Evolutionary conservation across 352 stramenopile species (phyloP).

Genomic region (Phytophthora agathidicida): DNA sequence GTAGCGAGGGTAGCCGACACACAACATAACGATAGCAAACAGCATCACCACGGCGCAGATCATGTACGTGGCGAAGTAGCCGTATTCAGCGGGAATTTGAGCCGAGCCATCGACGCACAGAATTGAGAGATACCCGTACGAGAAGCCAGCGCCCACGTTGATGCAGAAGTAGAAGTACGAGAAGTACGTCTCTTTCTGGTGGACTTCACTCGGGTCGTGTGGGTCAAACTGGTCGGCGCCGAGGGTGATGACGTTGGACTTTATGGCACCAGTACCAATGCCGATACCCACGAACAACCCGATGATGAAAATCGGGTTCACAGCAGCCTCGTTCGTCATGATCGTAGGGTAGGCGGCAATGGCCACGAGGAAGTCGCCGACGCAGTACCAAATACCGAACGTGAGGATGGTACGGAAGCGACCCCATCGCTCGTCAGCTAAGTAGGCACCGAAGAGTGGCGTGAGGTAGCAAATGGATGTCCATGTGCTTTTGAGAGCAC

Average conservation of each 20-base stretch:
- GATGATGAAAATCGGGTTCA: constrained; percentile 61
- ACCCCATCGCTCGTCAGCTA: constrained; percentile 67
- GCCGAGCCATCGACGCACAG: constrained; percentile 77
- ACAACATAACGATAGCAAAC: constrained; percentile 42
- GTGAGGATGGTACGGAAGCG: constrained; percentile 65
- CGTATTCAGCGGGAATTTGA: constrained; percentile 70
- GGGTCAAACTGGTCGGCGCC: constrained; percentile 71
- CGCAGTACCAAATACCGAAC: constrained; percentile 59
- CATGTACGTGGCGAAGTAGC: constrained; percentile 79
- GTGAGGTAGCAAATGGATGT: constrained; percentile 71
- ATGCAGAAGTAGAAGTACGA: constrained; percentile 86
- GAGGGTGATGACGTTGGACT: constrained; percentile 67
- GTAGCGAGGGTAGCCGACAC: constrained; percentile 55
- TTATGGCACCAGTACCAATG: constrained; percentile 52
- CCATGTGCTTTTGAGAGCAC: too few species aligned
- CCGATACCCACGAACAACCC: constrained; percentile 63
- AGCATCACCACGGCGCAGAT: constrained; percentile 57
- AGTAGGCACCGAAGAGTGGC: constrained; percentile 64
- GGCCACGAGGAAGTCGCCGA: constrained; percentile 62
- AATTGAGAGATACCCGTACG: constrained; percentile 79
- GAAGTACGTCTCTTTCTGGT: constrained; percentile 76
- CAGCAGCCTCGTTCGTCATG: constrained; percentile 32
- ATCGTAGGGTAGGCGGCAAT: constrained; percentile 53
- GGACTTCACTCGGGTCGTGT: constrained; percentile 43
- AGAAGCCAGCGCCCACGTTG: constrained; percentile 72